These are phyloP conservation scores for Pythium utonaiense DNA, from an alignment of 352 stramenopile genomes.

Conservation along the genomic window DNA sequence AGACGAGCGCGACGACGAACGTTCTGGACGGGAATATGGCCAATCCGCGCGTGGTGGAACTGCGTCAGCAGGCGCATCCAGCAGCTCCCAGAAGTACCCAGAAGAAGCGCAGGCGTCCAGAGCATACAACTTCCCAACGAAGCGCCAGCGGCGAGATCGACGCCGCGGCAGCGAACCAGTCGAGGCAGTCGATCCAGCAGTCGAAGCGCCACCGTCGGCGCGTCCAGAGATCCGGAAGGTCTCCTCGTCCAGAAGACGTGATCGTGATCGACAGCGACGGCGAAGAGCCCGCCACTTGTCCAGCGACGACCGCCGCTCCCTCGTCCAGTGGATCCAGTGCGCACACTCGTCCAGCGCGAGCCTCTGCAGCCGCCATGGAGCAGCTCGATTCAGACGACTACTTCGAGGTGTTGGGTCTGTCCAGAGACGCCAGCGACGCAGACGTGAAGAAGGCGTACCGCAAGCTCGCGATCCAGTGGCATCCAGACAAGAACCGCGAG, in stretches of 20 bases:
- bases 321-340: background rate
- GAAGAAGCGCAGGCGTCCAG: background rate
- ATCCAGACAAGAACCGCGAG: constrained; percentile 92
- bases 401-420: constrained; percentile 56
- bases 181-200: background rate
- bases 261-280: constrained; percentile 17
- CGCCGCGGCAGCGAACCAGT: background rate
- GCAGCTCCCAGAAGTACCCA: background rate
- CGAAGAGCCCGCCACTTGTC: background rate
- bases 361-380: constrained; percentile 19
- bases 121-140: too few relatives aligned
- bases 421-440: constrained; percentile 31
- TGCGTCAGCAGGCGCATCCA: background rate
- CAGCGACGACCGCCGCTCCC: background rate
- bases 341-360: background rate
- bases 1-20: background rate
- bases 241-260: constrained; percentile 13
- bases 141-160: background rate
- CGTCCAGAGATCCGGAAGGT: constrained; percentile 4
- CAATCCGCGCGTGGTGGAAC: constrained; percentile 9
- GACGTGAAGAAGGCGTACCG: constrained; percentile 71
- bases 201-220: background rate
- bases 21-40: constrained; percentile 7
- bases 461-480: constrained; percentile 84
- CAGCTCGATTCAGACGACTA: constrained; percentile 74